Evolutionary conservation across 2,329 filamentous ascomycete species (phyloP).

Genomic region (Fusarium piperis): DNA sequence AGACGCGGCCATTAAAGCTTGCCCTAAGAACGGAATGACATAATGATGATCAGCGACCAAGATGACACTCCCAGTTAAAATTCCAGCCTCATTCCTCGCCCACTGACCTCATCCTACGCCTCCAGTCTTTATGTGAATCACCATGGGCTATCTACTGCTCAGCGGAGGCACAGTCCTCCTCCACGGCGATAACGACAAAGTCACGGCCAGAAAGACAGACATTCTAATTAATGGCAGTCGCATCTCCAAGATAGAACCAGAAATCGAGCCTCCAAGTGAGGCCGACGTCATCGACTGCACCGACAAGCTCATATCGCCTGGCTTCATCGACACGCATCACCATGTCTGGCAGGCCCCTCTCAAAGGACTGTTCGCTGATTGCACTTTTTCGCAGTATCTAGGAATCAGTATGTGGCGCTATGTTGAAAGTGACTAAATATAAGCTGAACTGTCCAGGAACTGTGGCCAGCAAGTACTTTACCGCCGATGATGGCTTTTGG

Average conservation of each 20-base stretch:
- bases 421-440: fast-evolving
- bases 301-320: constrained; percentile 15
- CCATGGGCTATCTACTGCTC: background rate
- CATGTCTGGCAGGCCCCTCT: constrained; percentile 13
- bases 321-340: constrained; percentile 18
- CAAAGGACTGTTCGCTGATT: constrained; percentile 8
- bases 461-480: background rate
- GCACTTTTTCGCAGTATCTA: background rate
- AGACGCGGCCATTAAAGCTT: background rate
- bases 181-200: constrained; percentile 3
- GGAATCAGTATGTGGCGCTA: background rate
- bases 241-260: background rate
- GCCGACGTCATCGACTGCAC: background rate
- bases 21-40: background rate
- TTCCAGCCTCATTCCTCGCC: background rate
- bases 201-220: background rate
- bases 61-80: background rate
- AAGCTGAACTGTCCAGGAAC: background rate
- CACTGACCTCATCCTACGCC: background rate
- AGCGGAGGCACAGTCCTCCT: constrained; percentile 26
- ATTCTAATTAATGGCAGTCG: constrained; percentile 10
- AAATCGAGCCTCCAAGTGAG: background rate
- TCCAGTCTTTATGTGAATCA: background rate
- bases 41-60: background rate
- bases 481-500: constrained; percentile 12